Percentiles rank a stretch among this genome's conserved stretches.
Evolutionary conservation across 208 protist species (phyloP).

Genomic region (Leishmania mexicana): DNA sequence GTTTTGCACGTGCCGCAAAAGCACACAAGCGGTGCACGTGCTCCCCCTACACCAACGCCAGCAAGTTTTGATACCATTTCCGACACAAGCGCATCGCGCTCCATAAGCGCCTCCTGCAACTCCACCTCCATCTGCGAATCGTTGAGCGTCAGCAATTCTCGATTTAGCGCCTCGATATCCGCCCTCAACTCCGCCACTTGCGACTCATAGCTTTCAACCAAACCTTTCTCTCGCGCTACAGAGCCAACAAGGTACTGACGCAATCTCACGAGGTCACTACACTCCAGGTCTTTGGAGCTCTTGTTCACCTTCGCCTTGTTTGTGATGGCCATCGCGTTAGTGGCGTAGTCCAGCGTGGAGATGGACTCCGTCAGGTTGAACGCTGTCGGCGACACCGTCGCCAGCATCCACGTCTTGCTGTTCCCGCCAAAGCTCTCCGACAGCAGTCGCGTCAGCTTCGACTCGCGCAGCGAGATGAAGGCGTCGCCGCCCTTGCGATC

Average conservation of each 20-base stretch:
- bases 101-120: slow-evolving; percentile 27
- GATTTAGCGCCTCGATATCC: slow-evolving; percentile 32
- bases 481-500: slow-evolving; percentile 61
- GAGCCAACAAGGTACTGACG: slow-evolving; percentile 19
- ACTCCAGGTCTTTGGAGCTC: slow-evolving; percentile 33
- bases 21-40: slow-evolving; percentile 25
- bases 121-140: slow-evolving; percentile 31
- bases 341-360: slow-evolving; percentile 84
- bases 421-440: slow-evolving; percentile 93
- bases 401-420: slow-evolving; percentile 94
- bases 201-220: slow-evolving; percentile 28
- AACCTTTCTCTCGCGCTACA: slow-evolving; percentile 21
- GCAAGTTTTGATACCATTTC: slow-evolving; percentile 15
- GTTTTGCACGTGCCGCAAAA: slow-evolving; percentile 62
- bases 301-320: slow-evolving; percentile 77
- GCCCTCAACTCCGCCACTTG: slow-evolving; percentile 10
- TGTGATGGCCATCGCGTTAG: slow-evolving; percentile 81
- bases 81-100: slow-evolving; percentile 34
- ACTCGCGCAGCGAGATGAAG: slow-evolving; percentile 86
- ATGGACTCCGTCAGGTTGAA: slow-evolving; percentile 84
- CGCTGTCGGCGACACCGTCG: slow-evolving; percentile 64
- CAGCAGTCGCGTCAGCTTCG: slow-evolving; percentile 89
- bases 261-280: slow-evolving; percentile 37
- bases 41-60: neutral
- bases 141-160: slow-evolving; percentile 20